Evolutionary conservation across 148 eudicot genomes (phyloP).

Genomic region (Fallopia convolvulus): DNA sequence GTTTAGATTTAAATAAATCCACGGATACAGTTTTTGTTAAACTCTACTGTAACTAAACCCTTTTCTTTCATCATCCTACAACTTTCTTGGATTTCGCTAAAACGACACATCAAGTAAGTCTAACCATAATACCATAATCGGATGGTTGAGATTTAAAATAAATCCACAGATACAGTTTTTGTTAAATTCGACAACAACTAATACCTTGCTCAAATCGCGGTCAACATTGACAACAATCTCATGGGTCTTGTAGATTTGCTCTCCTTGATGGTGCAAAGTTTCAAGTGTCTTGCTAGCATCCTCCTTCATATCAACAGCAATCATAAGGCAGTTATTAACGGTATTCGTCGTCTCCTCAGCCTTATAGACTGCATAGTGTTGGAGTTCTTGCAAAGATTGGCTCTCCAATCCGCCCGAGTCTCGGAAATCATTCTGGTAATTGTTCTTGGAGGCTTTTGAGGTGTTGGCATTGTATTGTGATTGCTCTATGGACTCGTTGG

Average conservation of each 20-base stretch:
- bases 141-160: too few relatives aligned
- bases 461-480: conserved; percentile 8
- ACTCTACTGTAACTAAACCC: background rate
- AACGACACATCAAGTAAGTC: too few relatives aligned
- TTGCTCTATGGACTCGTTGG: conserved; percentile 17
- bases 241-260: conserved; percentile 80
- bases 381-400: conserved; percentile 82
- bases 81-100: background rate
- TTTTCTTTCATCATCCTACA: background rate
- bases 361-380: conserved; percentile 63
- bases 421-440: conserved; percentile 21
- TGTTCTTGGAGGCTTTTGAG: conserved; percentile 20
- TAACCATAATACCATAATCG: too few relatives aligned
- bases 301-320: conserved; percentile 76
- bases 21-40: too few relatives aligned
- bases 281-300: conserved; percentile 71
- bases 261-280: conserved; percentile 86
- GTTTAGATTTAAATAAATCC: too few relatives aligned
- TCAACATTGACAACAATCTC: conserved; percentile 61
- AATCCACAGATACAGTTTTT: too few relatives aligned
- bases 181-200: background rate
- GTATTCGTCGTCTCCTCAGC: conserved; percentile 66
- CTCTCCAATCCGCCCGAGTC: conserved; percentile 48
- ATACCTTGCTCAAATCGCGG: conserved; percentile 74
- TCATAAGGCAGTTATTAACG: conserved; percentile 61